phyloP scores from a whole-genome alignment of 768 basidiomycete genomes.

The Lentinula aciculospora region DNA sequence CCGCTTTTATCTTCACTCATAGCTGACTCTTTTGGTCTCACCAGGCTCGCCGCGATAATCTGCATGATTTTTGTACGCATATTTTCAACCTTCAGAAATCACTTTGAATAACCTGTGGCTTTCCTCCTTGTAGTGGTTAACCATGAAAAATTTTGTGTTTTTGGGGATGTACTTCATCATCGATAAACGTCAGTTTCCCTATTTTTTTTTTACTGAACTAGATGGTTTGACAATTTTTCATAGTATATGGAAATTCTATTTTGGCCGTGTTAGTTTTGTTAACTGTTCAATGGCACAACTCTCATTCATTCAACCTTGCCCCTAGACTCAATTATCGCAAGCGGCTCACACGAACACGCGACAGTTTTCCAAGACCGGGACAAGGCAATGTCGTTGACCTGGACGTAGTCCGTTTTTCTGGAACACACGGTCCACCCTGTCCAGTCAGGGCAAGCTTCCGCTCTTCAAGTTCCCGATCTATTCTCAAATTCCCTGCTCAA shows the following conservation, averaged over 20 bases:
- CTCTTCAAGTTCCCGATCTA: neutral
- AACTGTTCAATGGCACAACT: neutral
- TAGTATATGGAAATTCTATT: neutral
- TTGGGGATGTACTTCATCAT: neutral
- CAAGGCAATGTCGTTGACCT: neutral
- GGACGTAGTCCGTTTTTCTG: neutral
- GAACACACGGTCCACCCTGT: neutral
- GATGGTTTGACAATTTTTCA: neutral
- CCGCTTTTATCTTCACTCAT: neutral
- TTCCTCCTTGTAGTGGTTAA: neutral
- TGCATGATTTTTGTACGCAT: neutral
- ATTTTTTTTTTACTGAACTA: neutral
- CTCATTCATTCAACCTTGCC: neutral
- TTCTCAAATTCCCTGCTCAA: neutral
- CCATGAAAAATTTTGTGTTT: neutral
- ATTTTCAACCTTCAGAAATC: neutral
- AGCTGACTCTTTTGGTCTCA: too few relatives aligned
- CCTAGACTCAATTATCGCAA: neutral
- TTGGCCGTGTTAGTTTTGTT: neutral
- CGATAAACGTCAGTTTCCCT: neutral
- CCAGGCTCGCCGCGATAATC: neutral
- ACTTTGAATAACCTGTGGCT: too few relatives aligned
- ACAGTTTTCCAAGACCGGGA: neutral
- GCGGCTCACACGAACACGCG: neutral
- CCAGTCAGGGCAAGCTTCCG: neutral